These are phyloP conservation scores for Wickerhamiella hasegawae DNA, from an alignment of 805 yeast genomes.

Conservation along the genomic window DNA sequence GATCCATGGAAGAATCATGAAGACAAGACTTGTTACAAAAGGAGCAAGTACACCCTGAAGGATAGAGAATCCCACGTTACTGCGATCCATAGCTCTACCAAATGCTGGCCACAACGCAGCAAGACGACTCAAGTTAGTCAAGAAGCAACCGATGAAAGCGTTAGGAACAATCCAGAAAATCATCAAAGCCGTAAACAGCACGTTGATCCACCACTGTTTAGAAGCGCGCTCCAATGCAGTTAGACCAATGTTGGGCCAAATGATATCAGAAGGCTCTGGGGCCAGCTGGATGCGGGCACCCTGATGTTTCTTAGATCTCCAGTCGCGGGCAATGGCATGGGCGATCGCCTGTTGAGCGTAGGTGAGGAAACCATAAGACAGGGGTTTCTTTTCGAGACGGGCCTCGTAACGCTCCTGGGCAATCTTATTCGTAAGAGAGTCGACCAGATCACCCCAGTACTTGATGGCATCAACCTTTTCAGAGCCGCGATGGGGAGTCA, in stretches of 20 bases:
- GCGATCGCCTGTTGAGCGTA: slow-evolving; percentile 14
- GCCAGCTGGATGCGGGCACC: slow-evolving; percentile 16
- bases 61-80: slow-evolving; percentile 19
- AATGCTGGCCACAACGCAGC: slow-evolving; percentile 25
- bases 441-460: slow-evolving; percentile 10
- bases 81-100: slow-evolving; percentile 14
- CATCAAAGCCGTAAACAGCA: slow-evolving; percentile 17
- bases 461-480: not conserved
- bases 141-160: slow-evolving; percentile 26
- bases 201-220: slow-evolving; percentile 21
- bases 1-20: slow-evolving; percentile 21
- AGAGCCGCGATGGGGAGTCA: not conserved
- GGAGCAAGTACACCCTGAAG: slow-evolving; percentile 27
- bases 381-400: slow-evolving; percentile 5
- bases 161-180: slow-evolving; percentile 25
- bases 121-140: slow-evolving; percentile 23
- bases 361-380: slow-evolving; percentile 22
- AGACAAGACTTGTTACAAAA: slow-evolving; percentile 20
- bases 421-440: slow-evolving; percentile 13
- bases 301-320: slow-evolving; percentile 3
- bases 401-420: slow-evolving; percentile 11
- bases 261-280: slow-evolving; percentile 22
- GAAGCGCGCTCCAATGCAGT: slow-evolving; percentile 15
- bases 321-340: slow-evolving; percentile 13
- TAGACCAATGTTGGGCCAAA: slow-evolving; percentile 23